Evolutionary conservation across 139 green algal genomes (phyloP).

Genomic region (Zygnema cylindricum): DNA sequence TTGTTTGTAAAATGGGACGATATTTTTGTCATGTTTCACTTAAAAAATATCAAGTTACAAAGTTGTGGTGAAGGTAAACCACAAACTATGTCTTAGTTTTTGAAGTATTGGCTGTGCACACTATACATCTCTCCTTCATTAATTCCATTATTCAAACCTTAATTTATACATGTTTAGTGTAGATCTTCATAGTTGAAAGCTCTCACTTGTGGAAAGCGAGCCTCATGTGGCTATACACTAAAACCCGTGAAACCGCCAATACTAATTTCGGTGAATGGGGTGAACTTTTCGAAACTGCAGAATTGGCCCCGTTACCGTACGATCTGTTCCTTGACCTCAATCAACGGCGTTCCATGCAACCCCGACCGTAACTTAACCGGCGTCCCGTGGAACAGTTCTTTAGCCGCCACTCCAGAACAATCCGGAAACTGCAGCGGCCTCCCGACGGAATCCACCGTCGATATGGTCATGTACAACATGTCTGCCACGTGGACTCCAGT

Average conservation of each 20-base stretch:
- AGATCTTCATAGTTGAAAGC: too few species aligned
- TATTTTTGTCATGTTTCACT: background rate
- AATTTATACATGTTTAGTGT: too few species aligned
- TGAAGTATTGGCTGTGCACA: too few species aligned
- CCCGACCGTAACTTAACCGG: background rate
- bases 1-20: too few species aligned
- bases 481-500: background rate
- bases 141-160: too few species aligned
- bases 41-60: background rate
- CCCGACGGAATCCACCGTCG: constrained; percentile 14
- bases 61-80: too few species aligned
- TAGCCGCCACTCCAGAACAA: background rate
- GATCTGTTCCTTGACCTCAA: background rate
- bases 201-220: too few species aligned
- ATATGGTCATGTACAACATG: background rate
- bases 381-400: background rate
- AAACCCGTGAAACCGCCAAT: too few species aligned
- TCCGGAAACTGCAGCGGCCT: constrained; percentile 31
- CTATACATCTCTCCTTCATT: too few species aligned
- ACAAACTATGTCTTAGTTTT: too few species aligned
- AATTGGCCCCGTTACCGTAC: background rate
- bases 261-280: too few species aligned
- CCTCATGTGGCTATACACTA: too few species aligned
- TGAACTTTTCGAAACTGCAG: background rate
- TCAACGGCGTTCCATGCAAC: background rate